Conservation (phyloP, 2,329 filamentous ascomycete species). For the Sporothrix protearum region DNA sequence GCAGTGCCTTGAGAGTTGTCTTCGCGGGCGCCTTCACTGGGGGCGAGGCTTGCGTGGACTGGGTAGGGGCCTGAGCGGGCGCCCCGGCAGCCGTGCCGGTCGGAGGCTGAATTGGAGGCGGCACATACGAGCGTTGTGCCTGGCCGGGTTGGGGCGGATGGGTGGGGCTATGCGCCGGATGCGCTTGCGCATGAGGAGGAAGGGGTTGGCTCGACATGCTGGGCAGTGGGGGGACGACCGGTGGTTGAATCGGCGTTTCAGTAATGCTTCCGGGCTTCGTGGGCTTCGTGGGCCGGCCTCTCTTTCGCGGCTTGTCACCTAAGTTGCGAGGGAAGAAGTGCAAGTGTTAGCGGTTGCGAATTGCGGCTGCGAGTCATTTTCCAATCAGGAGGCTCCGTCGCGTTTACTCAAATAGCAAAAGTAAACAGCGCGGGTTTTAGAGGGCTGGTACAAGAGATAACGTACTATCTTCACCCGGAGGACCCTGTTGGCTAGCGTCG, state of each 20-base stretch:
- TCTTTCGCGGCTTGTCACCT: conserved; percentile 54
- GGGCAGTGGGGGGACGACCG: conserved; percentile 21
- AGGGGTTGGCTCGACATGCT: conserved; percentile 26
- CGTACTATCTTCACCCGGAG: conserved; percentile 72
- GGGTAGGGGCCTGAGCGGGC: conserved; percentile 46
- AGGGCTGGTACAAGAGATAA: conserved; percentile 34
- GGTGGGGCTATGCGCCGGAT: conserved; percentile 21
- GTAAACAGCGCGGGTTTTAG: conserved; percentile 18
- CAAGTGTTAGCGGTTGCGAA: conserved; percentile 32
- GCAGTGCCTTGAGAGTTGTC: conserved; percentile 84
- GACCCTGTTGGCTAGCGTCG: conserved; percentile 50
- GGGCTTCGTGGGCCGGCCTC: conserved; percentile 60
- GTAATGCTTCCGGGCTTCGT: conserved; percentile 50
- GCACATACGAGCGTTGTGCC: conserved; percentile 30
- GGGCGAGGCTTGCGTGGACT: conserved; percentile 48
- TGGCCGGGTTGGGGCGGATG: conserved; percentile 1
- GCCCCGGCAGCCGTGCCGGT: conserved; percentile 31
- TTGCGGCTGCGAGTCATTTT: background rate
- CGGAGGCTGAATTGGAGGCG: conserved; percentile 46
- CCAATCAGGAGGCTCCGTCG: background rate
- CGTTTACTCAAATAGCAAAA: background rate
- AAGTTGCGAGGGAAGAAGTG: conserved; percentile 34
- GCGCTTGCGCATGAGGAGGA: conserved; percentile 20
- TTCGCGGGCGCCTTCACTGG: conserved; percentile 79
- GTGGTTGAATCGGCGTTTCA: conserved; percentile 50